Evolutionary conservation across 257 asterid species (phyloP).

Genomic region (Cinchona pubescens): DNA sequence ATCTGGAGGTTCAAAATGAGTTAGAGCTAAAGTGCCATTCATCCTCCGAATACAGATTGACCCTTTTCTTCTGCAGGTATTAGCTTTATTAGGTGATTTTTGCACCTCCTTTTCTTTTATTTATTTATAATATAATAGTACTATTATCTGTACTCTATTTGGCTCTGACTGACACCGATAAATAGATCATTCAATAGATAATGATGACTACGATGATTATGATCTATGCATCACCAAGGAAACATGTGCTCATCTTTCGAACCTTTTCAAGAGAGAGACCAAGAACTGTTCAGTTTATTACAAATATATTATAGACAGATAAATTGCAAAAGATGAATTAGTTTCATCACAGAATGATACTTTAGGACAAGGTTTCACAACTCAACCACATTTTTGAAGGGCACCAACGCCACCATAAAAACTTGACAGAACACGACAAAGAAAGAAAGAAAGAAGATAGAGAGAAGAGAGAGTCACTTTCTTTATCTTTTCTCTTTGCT

Average conservation of each 20-base stretch:
- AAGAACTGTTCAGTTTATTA: slow-evolving; percentile 5
- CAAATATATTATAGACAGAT: background rate
- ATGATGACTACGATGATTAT: background rate
- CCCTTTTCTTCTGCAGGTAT: background rate
- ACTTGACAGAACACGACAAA: slow-evolving; percentile 20
- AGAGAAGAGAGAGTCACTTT: slow-evolving; percentile 18
- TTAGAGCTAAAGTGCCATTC: slow-evolving; percentile 45
- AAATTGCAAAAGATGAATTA: slow-evolving; percentile 17
- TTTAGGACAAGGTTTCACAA: slow-evolving; percentile 21
- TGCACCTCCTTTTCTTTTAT: slow-evolving; percentile 7
- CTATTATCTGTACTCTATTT: slow-evolving; percentile 3
- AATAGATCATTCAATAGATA: slow-evolving; percentile 16
- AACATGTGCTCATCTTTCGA: slow-evolving; percentile 1
- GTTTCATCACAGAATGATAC: slow-evolving; percentile 10
- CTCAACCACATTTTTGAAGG: slow-evolving; percentile 16
- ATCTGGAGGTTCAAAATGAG: slow-evolving; percentile 34
- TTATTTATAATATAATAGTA: background rate
- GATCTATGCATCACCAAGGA: background rate
- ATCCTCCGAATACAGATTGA: slow-evolving; percentile 22
- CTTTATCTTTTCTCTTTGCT: background rate
- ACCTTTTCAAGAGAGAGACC: background rate
- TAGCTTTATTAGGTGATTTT: background rate
- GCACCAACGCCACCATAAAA: slow-evolving; percentile 22
- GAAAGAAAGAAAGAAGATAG: slow-evolving; percentile 8
- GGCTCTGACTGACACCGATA: slow-evolving; percentile 20